phyloP scores from a whole-genome alignment of 345 rosid genomes.

The Heritiera littoralis region DNA sequence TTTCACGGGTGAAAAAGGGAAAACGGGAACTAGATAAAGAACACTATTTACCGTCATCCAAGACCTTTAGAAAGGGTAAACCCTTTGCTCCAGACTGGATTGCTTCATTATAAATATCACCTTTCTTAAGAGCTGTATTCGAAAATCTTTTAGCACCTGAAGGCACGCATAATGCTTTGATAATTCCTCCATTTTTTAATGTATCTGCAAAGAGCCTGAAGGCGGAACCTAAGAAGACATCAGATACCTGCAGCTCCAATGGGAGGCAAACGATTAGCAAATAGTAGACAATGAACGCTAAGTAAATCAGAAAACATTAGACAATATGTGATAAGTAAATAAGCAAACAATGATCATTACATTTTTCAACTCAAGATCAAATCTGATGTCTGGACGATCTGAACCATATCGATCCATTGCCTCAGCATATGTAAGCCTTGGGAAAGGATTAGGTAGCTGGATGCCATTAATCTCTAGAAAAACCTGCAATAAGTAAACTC shows the following conservation, averaged over 20 bases:
- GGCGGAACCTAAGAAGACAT: conserved; percentile 58
- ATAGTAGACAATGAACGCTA: neutral
- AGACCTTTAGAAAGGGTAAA: conserved; percentile 85
- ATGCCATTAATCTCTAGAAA: conserved; percentile 81
- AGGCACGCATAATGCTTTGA: conserved; percentile 82
- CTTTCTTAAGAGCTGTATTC: conserved; percentile 90
- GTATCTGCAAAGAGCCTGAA: conserved; percentile 78
- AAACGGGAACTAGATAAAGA: neutral
- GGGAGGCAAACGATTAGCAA: neutral
- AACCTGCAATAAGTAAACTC: conserved; percentile 52
- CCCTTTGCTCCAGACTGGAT: conserved; percentile 97
- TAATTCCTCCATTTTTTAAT: conserved; percentile 68
- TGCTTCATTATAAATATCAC: conserved; percentile 80
- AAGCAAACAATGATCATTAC: conserved; percentile 45
- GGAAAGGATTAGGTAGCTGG: conserved; percentile 78
- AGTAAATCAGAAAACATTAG: neutral
- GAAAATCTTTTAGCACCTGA: conserved; percentile 72
- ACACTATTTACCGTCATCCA: conserved; percentile 69
- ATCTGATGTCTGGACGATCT: conserved; percentile 93
- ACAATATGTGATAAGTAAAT: neutral
- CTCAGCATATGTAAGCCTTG: conserved; percentile 88
- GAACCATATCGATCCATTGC: conserved; percentile 89
- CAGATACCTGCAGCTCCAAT: conserved; percentile 73
- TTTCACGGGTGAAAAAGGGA: neutral
- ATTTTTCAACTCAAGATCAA: conserved; percentile 86